phyloP scores from a whole-genome alignment of 176 grass and related monocot genomes.

The Pharus latifolius region DNA sequence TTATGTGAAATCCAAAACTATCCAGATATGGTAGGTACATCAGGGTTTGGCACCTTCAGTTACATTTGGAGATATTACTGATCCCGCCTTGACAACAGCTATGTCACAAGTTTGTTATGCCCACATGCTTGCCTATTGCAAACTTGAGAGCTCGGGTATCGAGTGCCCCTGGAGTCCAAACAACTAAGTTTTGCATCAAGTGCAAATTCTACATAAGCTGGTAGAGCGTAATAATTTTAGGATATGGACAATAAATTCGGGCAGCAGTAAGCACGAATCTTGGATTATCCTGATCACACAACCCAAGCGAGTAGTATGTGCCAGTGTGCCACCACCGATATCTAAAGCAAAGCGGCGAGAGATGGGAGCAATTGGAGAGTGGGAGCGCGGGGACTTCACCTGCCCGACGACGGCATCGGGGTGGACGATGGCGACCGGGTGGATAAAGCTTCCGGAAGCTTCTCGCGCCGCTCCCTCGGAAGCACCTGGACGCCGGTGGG shows the following conservation, averaged over 20 bases:
- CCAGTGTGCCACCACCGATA: neutral
- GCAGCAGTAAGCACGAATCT: neutral
- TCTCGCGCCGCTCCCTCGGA: conserved; percentile 10
- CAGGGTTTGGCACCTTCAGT: no score
- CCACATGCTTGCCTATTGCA: no score
- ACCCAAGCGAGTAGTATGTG: neutral
- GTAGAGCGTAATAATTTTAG: neutral
- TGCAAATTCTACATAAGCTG: no score
- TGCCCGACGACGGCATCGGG: conserved; percentile 60
- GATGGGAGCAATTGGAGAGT: neutral
- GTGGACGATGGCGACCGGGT: conserved; percentile 51
- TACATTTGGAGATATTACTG: no score
- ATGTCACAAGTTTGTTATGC: no score
- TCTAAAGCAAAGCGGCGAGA: neutral
- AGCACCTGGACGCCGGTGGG: neutral
- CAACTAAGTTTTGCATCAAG: no score
- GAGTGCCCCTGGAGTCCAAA: no score
- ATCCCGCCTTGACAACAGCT: no score
- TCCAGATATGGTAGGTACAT: no score
- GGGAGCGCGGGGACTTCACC: conserved; percentile 25
- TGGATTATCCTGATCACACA: neutral
- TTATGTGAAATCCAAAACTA: no score
- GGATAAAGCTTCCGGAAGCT: conserved; percentile 22
- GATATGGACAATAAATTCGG: neutral
- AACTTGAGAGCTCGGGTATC: no score